Conservation (phyloP, 2,329 filamentous ascomycete genomes). For the Elsinoe necatrix region DNA sequence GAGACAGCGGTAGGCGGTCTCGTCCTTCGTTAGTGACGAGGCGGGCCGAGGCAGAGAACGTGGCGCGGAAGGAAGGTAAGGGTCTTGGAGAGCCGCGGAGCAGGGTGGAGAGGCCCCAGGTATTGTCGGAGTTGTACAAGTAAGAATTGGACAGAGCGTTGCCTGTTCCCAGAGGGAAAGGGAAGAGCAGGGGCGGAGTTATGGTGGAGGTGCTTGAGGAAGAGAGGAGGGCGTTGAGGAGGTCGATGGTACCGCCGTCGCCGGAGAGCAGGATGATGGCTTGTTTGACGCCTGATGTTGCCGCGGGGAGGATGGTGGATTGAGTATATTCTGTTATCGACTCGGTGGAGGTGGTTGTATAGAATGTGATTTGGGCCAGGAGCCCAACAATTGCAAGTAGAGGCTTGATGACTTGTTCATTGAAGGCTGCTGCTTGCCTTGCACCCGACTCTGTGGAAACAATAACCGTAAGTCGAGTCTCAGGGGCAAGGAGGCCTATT, state of each 20-base stretch:
- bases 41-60: conserved; percentile 38
- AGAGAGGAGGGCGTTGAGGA: conserved; percentile 58
- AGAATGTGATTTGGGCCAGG: conserved; percentile 35
- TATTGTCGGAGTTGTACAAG: conserved; percentile 31
- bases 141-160: conserved; percentile 43
- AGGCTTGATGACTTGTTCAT: conserved; percentile 30
- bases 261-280: conserved; percentile 74
- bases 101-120: conserved; percentile 35
- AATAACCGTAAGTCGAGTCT: conserved; percentile 33
- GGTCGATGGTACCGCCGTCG: conserved; percentile 77
- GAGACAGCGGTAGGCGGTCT: conserved; percentile 32
- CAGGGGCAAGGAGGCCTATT: conserved; percentile 12
- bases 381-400: conserved; percentile 38
- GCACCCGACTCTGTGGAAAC: conserved; percentile 40
- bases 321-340: conserved; percentile 58
- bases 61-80: conserved; percentile 37
- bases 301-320: conserved; percentile 40
- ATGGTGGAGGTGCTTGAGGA: conserved; percentile 24
- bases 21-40: conserved; percentile 37
- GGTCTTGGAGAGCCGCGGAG: conserved; percentile 28
- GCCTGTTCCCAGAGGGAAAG: conserved; percentile 46
- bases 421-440: conserved; percentile 34
- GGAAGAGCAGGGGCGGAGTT: conserved; percentile 47
- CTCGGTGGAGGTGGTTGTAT: conserved; percentile 51
- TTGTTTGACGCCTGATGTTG: conserved; percentile 42